Percentiles rank a stretch among this genome's conserved stretches.
These are phyloP conservation scores for Dictyostelium brefeldianum DNA, from an alignment of 78 protist species.

Conservation along the genomic window DNA sequence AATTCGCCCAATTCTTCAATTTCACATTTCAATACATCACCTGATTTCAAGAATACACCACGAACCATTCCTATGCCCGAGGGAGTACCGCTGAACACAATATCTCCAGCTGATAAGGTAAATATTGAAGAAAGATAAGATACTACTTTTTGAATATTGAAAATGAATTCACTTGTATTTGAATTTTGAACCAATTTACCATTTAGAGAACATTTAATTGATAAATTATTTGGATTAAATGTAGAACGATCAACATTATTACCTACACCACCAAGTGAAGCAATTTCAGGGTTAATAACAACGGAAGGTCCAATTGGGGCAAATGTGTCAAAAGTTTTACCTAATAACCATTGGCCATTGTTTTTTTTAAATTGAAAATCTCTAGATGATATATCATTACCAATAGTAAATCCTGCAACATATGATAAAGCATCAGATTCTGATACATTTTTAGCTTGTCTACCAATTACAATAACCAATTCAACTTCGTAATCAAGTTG, in stretches of 20 bases:
- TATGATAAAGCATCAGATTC: slow-evolving; percentile 51
- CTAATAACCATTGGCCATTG: slow-evolving; percentile 80
- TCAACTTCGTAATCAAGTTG: slow-evolving; percentile 83
- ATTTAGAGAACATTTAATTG: slow-evolving; percentile 38
- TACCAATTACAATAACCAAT: slow-evolving; percentile 81
- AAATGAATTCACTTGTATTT: slow-evolving; percentile 76
- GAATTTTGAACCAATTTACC: slow-evolving; percentile 67
- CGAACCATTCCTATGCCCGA: slow-evolving; percentile 71
- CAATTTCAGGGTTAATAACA: slow-evolving; percentile 15
- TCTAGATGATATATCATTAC: slow-evolving; percentile 81
- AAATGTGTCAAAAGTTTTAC: slow-evolving; percentile 79
- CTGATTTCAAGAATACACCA: slow-evolving; percentile 62
- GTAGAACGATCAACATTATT: background rate
- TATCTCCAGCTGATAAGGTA: slow-evolving; percentile 81
- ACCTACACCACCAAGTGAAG: background rate
- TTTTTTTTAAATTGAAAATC: slow-evolving; percentile 64
- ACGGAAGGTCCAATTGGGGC: slow-evolving; percentile 87
- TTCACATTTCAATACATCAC: slow-evolving; percentile 54
- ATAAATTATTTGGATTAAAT: slow-evolving; percentile 48
- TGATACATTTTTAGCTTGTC: slow-evolving; percentile 24
- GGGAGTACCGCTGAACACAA: slow-evolving; percentile 85
- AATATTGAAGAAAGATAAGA: slow-evolving; percentile 28
- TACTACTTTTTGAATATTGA: slow-evolving; percentile 61
- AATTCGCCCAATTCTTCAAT: slow-evolving; percentile 76
- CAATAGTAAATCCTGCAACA: slow-evolving; percentile 80